phyloP scores from a whole-genome alignment of 306 rosid species.

The Albizia julibrissin region DNA sequence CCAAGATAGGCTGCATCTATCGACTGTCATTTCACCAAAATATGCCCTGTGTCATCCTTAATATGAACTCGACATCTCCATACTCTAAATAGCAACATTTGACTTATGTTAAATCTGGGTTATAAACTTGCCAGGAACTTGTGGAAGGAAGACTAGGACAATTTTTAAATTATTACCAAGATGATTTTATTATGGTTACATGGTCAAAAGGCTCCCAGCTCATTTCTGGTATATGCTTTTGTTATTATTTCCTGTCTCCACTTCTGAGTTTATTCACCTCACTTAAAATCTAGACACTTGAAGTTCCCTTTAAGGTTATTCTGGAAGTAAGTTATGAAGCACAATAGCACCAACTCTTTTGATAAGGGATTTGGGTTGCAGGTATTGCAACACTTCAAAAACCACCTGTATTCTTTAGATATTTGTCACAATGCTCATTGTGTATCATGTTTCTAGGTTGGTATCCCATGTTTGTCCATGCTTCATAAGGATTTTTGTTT shows the following conservation, averaged over 20 bases:
- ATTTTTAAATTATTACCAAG: constrained; percentile 19
- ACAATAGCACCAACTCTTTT: neutral
- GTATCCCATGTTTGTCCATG: neutral
- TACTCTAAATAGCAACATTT: neutral
- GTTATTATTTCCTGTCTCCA: constrained; percentile 11
- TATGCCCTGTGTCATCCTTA: neutral
- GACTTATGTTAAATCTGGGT: neutral
- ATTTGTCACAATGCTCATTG: neutral
- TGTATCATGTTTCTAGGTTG: neutral
- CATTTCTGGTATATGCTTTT: neutral
- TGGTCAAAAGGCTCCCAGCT: neutral
- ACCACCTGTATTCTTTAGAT: neutral
- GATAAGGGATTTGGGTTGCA: neutral
- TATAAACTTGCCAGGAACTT: neutral
- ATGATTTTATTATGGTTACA: constrained; percentile 9
- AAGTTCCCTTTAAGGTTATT: constrained; percentile 17
- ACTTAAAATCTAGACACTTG: neutral
- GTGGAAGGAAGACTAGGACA: neutral
- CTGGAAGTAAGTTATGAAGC: neutral
- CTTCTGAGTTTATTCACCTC: constrained; percentile 18
- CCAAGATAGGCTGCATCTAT: neutral
- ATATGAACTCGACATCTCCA: neutral
- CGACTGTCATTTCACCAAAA: neutral
- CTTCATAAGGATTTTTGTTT: neutral
- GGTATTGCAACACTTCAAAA: neutral